Evolutionary conservation across 257 asterid species (phyloP).

Genomic region (Phtheirospermum japonicum): DNA sequence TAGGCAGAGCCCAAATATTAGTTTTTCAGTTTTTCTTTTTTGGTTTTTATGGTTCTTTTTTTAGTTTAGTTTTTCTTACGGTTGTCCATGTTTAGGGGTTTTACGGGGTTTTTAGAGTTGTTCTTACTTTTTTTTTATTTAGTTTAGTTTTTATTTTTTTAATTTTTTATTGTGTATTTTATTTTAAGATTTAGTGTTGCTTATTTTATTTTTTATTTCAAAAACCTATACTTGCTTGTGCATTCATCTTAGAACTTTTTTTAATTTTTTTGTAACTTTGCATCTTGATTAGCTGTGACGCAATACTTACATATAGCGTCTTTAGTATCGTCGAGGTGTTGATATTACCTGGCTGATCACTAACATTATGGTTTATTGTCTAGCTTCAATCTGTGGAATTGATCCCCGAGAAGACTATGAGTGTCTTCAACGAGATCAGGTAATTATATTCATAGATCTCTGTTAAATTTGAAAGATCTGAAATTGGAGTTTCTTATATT

Average conservation of each 20-base stretch:
- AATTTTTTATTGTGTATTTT: too few species aligned
- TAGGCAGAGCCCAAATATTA: too few species aligned
- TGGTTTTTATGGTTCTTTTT: too few species aligned
- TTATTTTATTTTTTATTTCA: too few species aligned
- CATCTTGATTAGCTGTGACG: constrained; percentile 12
- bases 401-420: constrained; percentile 75
- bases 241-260: neutral
- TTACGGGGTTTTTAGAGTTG: too few species aligned
- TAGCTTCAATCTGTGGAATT: constrained; percentile 72
- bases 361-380: constrained; percentile 25
- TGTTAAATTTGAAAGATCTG: constrained; percentile 20
- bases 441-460: constrained; percentile 24
- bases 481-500: constrained; percentile 23
- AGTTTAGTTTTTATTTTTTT: too few species aligned
- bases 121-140: too few species aligned
- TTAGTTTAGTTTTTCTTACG: too few species aligned
- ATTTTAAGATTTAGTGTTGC: too few species aligned
- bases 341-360: constrained; percentile 18
- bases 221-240: neutral
- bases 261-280: neutral
- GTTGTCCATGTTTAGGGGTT: too few species aligned
- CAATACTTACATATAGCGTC: constrained; percentile 20
- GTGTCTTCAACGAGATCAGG: constrained; percentile 58
- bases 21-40: too few species aligned
- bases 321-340: neutral